Evolutionary conservation across 2,329 filamentous ascomycete species (phyloP), one percentile per base, ranked within the genome.

Genomic region (Sporothrix variecibatus): DNA sequence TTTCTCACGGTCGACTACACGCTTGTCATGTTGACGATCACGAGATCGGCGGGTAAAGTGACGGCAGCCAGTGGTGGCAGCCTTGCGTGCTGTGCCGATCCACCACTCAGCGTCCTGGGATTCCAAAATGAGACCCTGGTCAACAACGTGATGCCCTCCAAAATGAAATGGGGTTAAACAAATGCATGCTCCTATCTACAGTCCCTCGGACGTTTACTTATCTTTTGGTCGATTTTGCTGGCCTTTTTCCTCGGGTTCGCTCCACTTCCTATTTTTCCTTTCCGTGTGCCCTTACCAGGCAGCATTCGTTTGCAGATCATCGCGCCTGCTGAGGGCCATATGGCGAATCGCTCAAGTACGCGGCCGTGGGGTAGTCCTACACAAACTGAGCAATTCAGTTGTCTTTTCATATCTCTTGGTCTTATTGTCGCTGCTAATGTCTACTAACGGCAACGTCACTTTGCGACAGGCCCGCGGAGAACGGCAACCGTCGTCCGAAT

Each of bases 61-160:
- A 73, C 72, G 65, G 64, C 65, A 73, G 72, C 62, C 51, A 58
- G 28, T 73, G 71, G 60, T 65, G 56, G 53, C 65, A 73, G 72
- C 72, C 72, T 73, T 73, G 72, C 72, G 72, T 73, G 72, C 65
- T 73, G 40, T 17, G n/a, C 7, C 23, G 34, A 46, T 17, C 23
- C 28, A 43, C 58, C 71, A 67, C 31, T 65, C 60, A 72, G 43
- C 11, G 31, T 6, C 6, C 40, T 17, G 56, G 12, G 43, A 56
- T 28, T 56, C 1, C 23, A 56, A 28, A 26, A 56, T 56, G n/a
- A 15, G 51, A 26, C 23, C 51, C 51, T 56, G 51, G n/a, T 9
- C 43, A 49, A 56, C 51, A 56, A 56, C 51, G 51, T 56, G 51
- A 20, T n/a, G 17, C 4, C 4, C 4, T 34, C 26, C 2, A 3